These are phyloP conservation scores for Daldinia caldariorum DNA, from an alignment of 495 filamentous ascomycete species.

Conservation along the genomic window DNA sequence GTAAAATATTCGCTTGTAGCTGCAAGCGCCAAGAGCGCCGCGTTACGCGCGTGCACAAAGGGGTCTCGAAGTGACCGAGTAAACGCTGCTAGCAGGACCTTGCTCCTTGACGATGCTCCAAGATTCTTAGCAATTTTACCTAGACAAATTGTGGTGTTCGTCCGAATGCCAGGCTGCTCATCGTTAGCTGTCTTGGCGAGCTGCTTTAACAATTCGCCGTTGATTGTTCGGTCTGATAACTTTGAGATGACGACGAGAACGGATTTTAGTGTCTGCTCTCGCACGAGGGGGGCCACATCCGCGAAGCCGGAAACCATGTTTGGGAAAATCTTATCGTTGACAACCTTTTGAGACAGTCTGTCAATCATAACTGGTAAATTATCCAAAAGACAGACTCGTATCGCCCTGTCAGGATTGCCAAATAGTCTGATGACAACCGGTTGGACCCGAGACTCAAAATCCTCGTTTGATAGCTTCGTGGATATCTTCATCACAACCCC, in stretches of 20 bases:
- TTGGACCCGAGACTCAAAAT: conserved; percentile 84
- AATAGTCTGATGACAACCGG: conserved; percentile 91
- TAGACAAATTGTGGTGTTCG: conserved; percentile 96
- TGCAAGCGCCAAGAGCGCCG: conserved; percentile 82
- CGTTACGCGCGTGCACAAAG: conserved; percentile 91
- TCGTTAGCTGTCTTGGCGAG: conserved; percentile 97
- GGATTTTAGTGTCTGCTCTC: conserved; percentile 95
- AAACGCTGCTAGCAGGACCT: conserved; percentile 93
- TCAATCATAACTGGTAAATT: conserved; percentile 92
- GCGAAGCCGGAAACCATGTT: conserved; percentile 95
- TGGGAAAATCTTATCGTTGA: conserved; percentile 97
- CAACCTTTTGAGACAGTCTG: conserved; percentile 84
- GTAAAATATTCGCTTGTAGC: conserved; percentile 87
- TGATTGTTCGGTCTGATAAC: conserved; percentile 89
- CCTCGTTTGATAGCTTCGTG: conserved; percentile 83
- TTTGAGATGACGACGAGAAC: conserved; percentile 86
- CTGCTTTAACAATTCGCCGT: conserved; percentile 90
- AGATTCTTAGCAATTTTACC: conserved; percentile 94
- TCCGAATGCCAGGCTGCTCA: conserved; percentile 95
- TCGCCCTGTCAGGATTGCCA: conserved; percentile 87
- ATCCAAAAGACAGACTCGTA: conserved; percentile 90
- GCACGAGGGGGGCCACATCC: conserved; percentile 87
- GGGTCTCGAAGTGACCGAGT: conserved; percentile 88
- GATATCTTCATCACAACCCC: conserved; percentile 88
- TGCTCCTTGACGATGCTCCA: conserved; percentile 77